These are phyloP conservation scores for Globisporangium ultimum DNA, from an alignment of 352 stramenopile genomes.

Conservation along the genomic window DNA sequence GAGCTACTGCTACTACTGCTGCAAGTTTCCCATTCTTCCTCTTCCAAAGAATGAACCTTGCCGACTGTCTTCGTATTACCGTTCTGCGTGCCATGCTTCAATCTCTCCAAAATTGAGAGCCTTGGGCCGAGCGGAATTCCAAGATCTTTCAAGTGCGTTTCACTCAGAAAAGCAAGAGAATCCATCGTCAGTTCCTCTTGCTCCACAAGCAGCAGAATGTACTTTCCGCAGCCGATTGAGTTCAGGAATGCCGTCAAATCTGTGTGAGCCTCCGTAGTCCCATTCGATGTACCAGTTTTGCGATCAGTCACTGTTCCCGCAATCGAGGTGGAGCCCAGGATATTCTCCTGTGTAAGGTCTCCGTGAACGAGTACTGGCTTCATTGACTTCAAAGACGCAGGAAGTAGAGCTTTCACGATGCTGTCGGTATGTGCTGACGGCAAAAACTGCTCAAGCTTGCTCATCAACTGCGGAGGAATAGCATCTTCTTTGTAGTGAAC, in stretches of 20 bases:
- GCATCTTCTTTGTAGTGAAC: conserved; percentile 54
- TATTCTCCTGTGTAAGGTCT: conserved; percentile 85
- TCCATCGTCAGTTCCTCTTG: conserved; percentile 55
- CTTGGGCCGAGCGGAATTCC: conserved; percentile 59
- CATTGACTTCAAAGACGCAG: conserved; percentile 15
- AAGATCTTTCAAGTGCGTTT: conserved; percentile 51
- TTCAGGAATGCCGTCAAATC: conserved; percentile 35
- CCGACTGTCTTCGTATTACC: conserved; percentile 9
- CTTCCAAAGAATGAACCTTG: conserved; percentile 3
- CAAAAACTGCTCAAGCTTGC: conserved; percentile 58
- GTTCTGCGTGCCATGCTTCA: conserved; percentile 15
- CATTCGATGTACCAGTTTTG: conserved; percentile 4
- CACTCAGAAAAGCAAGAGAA: conserved; percentile 38
- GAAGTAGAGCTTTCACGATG: conserved; percentile 40
- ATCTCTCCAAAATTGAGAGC: conserved; percentile 47
- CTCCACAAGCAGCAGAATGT: conserved; percentile 43
- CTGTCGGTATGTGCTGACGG: conserved; percentile 22
- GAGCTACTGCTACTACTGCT: conserved; percentile 52
- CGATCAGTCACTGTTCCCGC: neutral
- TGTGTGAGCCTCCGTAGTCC: no score
- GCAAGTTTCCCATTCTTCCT: conserved; percentile 49
- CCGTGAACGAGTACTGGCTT: conserved; percentile 71
- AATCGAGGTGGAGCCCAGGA: conserved; percentile 44
- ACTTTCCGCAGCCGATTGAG: conserved; percentile 50
- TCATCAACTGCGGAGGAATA: conserved; percentile 59